phyloP scores from a whole-genome alignment of 1,284 basidiomycete genomes.

The Ganoderma lingzhi region DNA sequence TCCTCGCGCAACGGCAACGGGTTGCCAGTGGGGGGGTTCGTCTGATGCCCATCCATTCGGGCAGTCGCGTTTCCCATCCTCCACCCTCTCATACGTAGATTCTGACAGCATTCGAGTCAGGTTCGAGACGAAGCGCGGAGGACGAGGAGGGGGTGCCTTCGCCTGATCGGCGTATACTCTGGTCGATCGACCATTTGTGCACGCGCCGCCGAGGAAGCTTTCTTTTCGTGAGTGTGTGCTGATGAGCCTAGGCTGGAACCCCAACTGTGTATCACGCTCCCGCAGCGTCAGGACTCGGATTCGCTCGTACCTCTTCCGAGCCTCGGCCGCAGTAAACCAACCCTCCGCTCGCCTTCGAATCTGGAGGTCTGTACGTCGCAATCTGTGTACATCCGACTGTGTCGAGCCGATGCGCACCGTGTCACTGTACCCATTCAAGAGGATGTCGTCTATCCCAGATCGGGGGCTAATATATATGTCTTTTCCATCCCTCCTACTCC shows the following conservation, averaged over 20 bases:
- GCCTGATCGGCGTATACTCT: neutral
- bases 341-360: neutral
- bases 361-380: neutral
- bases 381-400: neutral
- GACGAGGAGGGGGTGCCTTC: neutral
- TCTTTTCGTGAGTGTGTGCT: neutral
- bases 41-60: neutral
- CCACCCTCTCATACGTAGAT: neutral
- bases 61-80: neutral
- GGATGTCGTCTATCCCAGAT: neutral
- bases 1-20: neutral
- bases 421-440: neutral
- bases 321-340: conserved; percentile 5
- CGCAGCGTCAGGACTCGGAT: neutral
- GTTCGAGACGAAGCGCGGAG: neutral
- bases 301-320: neutral
- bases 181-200: neutral
- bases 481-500: conserved; percentile 11
- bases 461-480: neutral
- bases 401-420: neutral
- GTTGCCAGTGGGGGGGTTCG: neutral
- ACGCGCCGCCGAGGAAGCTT: neutral
- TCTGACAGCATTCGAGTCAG: neutral
- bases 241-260: neutral
- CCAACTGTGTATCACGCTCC: neutral